phyloP scores from a whole-genome alignment of 495 filamentous ascomycete species.

The Parachaetomium inaequale region DNA sequence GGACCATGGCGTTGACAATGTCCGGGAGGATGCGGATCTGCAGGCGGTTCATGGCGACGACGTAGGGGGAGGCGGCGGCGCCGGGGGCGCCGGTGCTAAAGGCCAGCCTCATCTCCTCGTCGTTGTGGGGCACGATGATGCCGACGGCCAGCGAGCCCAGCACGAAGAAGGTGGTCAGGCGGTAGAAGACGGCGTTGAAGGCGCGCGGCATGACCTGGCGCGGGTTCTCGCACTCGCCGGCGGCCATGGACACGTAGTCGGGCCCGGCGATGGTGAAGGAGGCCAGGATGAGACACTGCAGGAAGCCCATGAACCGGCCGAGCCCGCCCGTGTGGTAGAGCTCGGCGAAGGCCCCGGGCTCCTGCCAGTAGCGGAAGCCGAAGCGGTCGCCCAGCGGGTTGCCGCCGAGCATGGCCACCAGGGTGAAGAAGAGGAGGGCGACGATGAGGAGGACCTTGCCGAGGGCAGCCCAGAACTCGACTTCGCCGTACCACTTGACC shows the following conservation, averaged over 20 bases:
- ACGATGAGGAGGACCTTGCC: constrained; percentile 68
- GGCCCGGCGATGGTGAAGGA: constrained; percentile 79
- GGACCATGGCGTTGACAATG: constrained; percentile 73
- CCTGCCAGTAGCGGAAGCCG: constrained; percentile 72
- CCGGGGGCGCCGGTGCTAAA: constrained; percentile 52
- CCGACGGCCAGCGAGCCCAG: constrained; percentile 67
- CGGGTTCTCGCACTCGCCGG: constrained; percentile 71
- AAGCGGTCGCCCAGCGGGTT: constrained; percentile 65
- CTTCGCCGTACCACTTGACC: constrained; percentile 60
- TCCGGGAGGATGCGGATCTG: constrained; percentile 64
- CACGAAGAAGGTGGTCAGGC: constrained; percentile 71
- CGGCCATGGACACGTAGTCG: constrained; percentile 74
- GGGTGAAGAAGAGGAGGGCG: constrained; percentile 64
- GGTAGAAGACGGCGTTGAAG: constrained; percentile 73
- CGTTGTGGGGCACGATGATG: constrained; percentile 60
- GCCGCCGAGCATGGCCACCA: constrained; percentile 71
- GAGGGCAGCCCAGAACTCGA: constrained; percentile 59
- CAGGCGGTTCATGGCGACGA: constrained; percentile 81
- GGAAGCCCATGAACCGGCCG: constrained; percentile 69
- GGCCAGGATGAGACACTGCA: constrained; percentile 69
- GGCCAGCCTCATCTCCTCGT: constrained; percentile 49
- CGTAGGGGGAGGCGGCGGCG: constrained; percentile 74
- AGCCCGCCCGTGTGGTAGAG: constrained; percentile 54
- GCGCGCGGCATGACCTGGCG: constrained; percentile 62
- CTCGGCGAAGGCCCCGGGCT: constrained; percentile 67